A percentile compares a stretch with the other conserved stretches of the same genome.
These are phyloP conservation scores for Fusarium sacchari DNA, from an alignment of 2,329 filamentous ascomycete species.

Conservation along the genomic window DNA sequence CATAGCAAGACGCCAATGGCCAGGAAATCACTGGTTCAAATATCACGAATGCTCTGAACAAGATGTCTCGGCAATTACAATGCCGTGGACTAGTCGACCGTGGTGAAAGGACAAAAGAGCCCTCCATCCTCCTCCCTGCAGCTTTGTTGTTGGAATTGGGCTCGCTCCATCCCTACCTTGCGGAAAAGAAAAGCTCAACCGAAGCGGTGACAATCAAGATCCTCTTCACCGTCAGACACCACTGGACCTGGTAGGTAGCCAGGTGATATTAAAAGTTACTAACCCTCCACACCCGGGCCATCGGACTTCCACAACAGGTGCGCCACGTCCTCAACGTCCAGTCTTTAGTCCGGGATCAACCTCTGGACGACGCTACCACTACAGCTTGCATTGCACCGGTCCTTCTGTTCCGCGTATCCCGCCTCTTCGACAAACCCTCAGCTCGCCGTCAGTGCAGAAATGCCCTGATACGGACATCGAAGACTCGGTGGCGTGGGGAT, in stretches of 20 bases:
- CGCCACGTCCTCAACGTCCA: constrained; percentile 29
- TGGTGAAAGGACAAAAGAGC: background rate
- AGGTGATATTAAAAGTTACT: constrained; percentile 5
- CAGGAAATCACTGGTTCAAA: background rate
- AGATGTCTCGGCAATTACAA: constrained; percentile 5
- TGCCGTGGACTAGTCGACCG: background rate
- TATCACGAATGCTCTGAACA: background rate
- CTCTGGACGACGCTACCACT: constrained; percentile 16
- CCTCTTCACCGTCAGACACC: background rate
- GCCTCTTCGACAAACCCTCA: constrained; percentile 10
- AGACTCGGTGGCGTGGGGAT: constrained; percentile 4
- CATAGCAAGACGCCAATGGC: background rate
- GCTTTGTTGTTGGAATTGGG: background rate
- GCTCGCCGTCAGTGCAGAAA: background rate
- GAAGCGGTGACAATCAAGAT: constrained; percentile 1
- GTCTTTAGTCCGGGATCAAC: constrained; percentile 23
- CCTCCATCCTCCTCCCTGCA: background rate
- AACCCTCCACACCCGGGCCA: constrained; percentile 16
- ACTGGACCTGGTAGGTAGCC: background rate
- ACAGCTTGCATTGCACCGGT: constrained; percentile 11
- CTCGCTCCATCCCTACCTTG: constrained; percentile 5
- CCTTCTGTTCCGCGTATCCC: constrained; percentile 19
- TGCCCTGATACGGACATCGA: constrained; percentile 16
- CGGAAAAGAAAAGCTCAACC: background rate
- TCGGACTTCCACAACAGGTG: constrained; percentile 9